Percentiles rank a stretch among this genome's conserved stretches.
These are phyloP conservation scores for Tylopilus sp. DNA, from an alignment of 768 basidiomycete species.

Conservation along the genomic window DNA sequence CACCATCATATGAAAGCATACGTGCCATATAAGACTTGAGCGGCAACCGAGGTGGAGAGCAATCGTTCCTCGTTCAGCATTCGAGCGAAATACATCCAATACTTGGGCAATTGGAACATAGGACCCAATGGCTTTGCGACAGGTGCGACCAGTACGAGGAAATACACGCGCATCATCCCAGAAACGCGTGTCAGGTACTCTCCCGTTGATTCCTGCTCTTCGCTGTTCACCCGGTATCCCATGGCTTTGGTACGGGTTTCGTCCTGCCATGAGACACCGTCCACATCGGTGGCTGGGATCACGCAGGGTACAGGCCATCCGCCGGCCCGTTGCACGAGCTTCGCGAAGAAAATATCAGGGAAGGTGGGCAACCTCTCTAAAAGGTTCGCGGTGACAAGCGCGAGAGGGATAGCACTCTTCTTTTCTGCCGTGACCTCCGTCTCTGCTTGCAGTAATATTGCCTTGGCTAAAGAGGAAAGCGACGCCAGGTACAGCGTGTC, in stretches of 20 bases:
- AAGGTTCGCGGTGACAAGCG: conserved; percentile 64
- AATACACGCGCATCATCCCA: conserved; percentile 86
- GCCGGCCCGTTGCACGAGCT: conserved; percentile 83
- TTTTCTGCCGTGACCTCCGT: conserved; percentile 90
- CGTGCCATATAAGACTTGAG: conserved; percentile 66
- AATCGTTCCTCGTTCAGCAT: conserved; percentile 51
- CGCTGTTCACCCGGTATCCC: conserved; percentile 48
- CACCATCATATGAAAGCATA: background rate
- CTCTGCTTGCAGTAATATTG: conserved; percentile 88
- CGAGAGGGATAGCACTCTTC: conserved; percentile 79
- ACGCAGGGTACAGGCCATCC: conserved; percentile 79
- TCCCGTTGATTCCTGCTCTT: conserved; percentile 49
- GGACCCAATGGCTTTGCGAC: conserved; percentile 37
- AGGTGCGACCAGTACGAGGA: conserved; percentile 53
- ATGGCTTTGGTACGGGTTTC: conserved; percentile 45
- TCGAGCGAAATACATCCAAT: conserved; percentile 72
- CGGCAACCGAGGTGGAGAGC: conserved; percentile 55
- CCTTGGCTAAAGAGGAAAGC: conserved; percentile 85
- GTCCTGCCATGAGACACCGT: conserved; percentile 44
- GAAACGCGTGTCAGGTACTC: conserved; percentile 67
- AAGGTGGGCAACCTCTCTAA: conserved; percentile 58
- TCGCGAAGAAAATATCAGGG: conserved; percentile 73
- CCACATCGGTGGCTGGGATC: conserved; percentile 51
- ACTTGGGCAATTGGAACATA: conserved; percentile 59
- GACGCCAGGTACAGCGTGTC: conserved; percentile 64